A percentile compares a stretch with the other conserved stretches of the same genome.
These are phyloP conservation scores for Globisporangium lucens DNA, from an alignment of 352 stramenopile species.

Conservation along the genomic window DNA sequence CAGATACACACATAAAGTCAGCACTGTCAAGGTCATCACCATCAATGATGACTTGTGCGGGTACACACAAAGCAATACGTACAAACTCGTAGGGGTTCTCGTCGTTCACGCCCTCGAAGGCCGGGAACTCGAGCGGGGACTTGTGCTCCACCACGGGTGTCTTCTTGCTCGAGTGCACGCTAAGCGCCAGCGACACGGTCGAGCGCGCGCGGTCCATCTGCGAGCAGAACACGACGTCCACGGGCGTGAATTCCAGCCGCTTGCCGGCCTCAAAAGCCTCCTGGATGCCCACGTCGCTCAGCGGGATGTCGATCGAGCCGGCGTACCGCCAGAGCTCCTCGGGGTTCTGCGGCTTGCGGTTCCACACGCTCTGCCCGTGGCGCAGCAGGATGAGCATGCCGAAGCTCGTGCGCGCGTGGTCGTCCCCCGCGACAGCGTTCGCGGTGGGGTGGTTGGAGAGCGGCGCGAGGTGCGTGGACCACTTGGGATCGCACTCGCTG, in stretches of 20 bases:
- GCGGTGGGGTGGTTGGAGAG: background rate
- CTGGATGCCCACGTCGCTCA: constrained; percentile 81
- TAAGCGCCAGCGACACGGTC: constrained; percentile 75
- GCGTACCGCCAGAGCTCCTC: constrained; percentile 81
- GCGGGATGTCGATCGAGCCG: constrained; percentile 78
- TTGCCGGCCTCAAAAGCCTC: constrained; percentile 78
- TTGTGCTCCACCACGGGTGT: constrained; percentile 74
- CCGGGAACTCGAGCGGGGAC: constrained; percentile 64
- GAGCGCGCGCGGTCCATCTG: constrained; percentile 80
- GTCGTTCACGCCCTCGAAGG: constrained; percentile 73
- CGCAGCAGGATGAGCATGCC: constrained; percentile 78
- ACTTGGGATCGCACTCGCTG: constrained; percentile 56
- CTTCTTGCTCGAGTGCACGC: constrained; percentile 79
- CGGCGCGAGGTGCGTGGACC: constrained; percentile 45
- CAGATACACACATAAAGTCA: background rate
- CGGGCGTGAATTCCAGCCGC: constrained; percentile 67
- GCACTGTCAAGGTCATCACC: constrained; percentile 9
- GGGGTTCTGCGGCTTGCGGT: constrained; percentile 70
- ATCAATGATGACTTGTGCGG: constrained; percentile 7
- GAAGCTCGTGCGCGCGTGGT: constrained; percentile 49
- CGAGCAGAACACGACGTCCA: constrained; percentile 85
- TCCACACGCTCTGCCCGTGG: constrained; percentile 86
- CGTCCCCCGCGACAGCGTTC: constrained; percentile 9
- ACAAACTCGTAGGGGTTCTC: constrained; percentile 79
- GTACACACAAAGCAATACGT: constrained; percentile 17